Evolutionary conservation across 1,284 basidiomycete genomes (phyloP), one percentile per base, ranked within the genome.

Genomic region (Microbotryomycetes sp.): DNA sequence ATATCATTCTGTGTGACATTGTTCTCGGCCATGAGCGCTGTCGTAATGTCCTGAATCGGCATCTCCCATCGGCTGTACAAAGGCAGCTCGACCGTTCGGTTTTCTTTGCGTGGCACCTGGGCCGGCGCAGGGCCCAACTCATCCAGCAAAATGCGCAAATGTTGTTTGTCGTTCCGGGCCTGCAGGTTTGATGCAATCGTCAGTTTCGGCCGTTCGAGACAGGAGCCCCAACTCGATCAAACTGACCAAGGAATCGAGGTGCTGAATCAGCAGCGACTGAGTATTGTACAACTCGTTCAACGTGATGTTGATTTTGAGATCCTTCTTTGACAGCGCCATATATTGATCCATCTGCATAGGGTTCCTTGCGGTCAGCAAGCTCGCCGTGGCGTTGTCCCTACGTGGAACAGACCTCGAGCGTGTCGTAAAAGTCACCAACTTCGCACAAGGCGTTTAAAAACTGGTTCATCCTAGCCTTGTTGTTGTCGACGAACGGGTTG

Each of bases 311-410:
- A 99, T 97, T 80, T 89, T 85, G 64, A 97, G 81, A 75, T 98
- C 94, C 78, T 97, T 97, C 82, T 98, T 98, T 61, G 93, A 97
- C 61, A 99, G 79, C 15, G 96, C 94, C 92, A 99, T 97, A 77
- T 99, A 99, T 81, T 98, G 96, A 77, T 98, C 94, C 86, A 97
- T 92, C 89, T 94, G 67, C 0, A n/a, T n/a, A n/a, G n/a, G n/a
- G n/a, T n/a, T n/a, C n/a, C n/a, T n/a, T n/a, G n/a, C n/a, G n/a
- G n/a, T n/a, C n/a, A n/a, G n/a, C n/a, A 56, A 58, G 23, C 11
- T 16, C 21, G 52, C 5, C n/a, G n/a, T n/a, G n/a, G n/a, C n/a
- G n/a, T n/a, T n/a, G n/a, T n/a, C n/a, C n/a, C n/a, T n/a, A n/a
- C n/a, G n/a, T n/a, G n/a, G n/a, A 27, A 75, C 79, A 57, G 71